These are phyloP conservation scores for Talaromyces rugulosus DNA, from an alignment of 2,329 filamentous ascomycete species.

Conservation along the genomic window DNA sequence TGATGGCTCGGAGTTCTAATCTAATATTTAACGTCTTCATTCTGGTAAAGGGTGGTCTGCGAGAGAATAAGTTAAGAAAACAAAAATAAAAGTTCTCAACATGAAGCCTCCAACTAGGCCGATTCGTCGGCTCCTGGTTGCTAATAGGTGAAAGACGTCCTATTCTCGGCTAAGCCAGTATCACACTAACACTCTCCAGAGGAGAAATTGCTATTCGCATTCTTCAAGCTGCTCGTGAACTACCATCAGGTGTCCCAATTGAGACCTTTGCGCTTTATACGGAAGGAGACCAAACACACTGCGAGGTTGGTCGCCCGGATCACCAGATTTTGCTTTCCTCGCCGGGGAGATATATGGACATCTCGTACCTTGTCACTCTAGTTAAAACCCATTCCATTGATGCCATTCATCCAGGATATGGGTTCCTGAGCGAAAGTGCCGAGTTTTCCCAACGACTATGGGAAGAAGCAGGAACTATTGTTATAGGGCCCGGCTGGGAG, in stretches of 20 bases:
- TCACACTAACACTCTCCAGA: conserved; percentile 31
- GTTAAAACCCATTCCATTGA: conserved; percentile 44
- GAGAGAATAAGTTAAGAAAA: background rate
- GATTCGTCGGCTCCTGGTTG: conserved; percentile 50
- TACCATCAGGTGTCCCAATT: conserved; percentile 33
- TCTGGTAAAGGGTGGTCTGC: background rate
- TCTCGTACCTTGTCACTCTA: conserved; percentile 46
- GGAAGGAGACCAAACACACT: conserved; percentile 52
- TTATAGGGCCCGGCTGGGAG: conserved; percentile 56
- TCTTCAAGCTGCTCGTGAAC: conserved; percentile 56
- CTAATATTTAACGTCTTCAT: background rate
- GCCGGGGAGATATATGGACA: conserved; percentile 45
- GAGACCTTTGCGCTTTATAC: conserved; percentile 56
- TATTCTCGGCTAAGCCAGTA: background rate
- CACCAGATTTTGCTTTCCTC: conserved; percentile 50
- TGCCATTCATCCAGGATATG: conserved; percentile 57
- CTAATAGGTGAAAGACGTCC: conserved; percentile 43
- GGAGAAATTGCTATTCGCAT: conserved; percentile 63
- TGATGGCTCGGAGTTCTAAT: background rate
- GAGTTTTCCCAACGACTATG: conserved; percentile 49
- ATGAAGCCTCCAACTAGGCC: conserved; percentile 23
- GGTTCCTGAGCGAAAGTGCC: conserved; percentile 57
- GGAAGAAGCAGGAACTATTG: conserved; percentile 44
- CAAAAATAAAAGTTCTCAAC: conserved; percentile 13
- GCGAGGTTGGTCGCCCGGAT: conserved; percentile 42